Evolutionary conservation across 2,329 filamentous ascomycete genomes (phyloP).

Genomic region (Calonectria leucothoes): DNA sequence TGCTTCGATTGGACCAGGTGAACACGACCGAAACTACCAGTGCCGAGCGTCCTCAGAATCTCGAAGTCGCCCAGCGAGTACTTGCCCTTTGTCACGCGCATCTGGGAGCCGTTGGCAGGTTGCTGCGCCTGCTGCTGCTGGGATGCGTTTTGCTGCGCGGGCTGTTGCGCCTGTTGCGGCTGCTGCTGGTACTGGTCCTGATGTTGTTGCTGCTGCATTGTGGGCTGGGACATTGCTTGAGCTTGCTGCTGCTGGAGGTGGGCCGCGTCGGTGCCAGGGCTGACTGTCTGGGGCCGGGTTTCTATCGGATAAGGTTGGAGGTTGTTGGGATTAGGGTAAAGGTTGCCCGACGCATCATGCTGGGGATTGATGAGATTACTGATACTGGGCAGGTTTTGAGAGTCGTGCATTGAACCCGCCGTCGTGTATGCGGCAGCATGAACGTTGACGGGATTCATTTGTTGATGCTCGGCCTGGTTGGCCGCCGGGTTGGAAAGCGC

Average conservation of each 20-base stretch:
- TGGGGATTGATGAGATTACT: slow-evolving; percentile 81
- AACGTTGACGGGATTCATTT: slow-evolving; percentile 44
- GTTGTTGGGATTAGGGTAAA: slow-evolving; percentile 39
- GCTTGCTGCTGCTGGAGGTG: slow-evolving; percentile 52
- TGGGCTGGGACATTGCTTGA: slow-evolving; percentile 46
- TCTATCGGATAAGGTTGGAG: slow-evolving; percentile 42
- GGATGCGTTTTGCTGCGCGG: slow-evolving; percentile 43
- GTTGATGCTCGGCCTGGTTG: slow-evolving; percentile 37
- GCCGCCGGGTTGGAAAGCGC: slow-evolving; percentile 29
- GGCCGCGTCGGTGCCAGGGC: slow-evolving; percentile 52
- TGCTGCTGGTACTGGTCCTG: slow-evolving; percentile 46
- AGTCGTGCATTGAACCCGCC: slow-evolving; percentile 52
- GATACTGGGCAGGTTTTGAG: slow-evolving; percentile 83
- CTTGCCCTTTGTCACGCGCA: slow-evolving; percentile 91
- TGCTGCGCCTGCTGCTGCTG: slow-evolving; percentile 49
- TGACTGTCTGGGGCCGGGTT: slow-evolving; percentile 46
- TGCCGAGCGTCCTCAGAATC: slow-evolving; percentile 91
- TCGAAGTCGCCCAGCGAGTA: slow-evolving; percentile 93
- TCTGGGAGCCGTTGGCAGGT: slow-evolving; percentile 49
- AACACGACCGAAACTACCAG: slow-evolving; percentile 95
- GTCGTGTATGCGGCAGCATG: slow-evolving; percentile 40
- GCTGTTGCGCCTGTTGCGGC: slow-evolving; percentile 47
- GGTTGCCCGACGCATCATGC: slow-evolving; percentile 56
- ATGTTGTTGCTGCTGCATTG: slow-evolving; percentile 44
- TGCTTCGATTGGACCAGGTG: slow-evolving; percentile 98